These are phyloP conservation scores for Plasmodium malariae DNA, from an alignment of 169 alveolate genomes.

Conservation along the genomic window DNA sequence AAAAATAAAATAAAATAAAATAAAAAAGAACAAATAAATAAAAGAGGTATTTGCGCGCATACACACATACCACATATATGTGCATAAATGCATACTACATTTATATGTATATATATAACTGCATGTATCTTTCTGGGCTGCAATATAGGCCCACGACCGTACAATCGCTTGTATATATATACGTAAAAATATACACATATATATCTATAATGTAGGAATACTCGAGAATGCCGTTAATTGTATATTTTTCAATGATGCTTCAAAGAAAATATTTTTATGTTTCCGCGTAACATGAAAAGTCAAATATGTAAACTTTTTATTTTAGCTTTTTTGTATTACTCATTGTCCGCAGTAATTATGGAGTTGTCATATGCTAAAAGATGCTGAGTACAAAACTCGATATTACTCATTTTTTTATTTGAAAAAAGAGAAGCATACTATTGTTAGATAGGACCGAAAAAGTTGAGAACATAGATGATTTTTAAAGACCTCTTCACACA, in stretches of 20 bases:
- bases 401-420: no score
- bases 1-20: background rate
- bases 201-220: background rate
- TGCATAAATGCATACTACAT: no score
- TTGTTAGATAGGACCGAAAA: no score
- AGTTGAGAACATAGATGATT: no score
- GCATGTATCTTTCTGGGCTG: no score
- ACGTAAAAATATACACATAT: background rate
- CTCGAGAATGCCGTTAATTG: background rate
- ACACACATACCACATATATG: no score
- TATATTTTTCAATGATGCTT: background rate
- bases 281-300: no score
- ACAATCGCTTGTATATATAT: background rate
- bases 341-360: constrained; percentile 23
- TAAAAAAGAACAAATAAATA: background rate
- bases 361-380: constrained; percentile 67
- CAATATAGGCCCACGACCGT: background rate
- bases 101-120: no score
- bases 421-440: no score
- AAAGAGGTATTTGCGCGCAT: no score
- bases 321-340: constrained; percentile 8
- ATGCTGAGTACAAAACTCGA: constrained; percentile 53
- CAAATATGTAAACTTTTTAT: no score
- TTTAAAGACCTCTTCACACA: no score
- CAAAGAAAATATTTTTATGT: background rate